Percentiles rank a stretch among this genome's conserved stretches.
phyloP scores from a whole-genome alignment of 1,139 yeast species.

The Candida mesenterica region DNA sequence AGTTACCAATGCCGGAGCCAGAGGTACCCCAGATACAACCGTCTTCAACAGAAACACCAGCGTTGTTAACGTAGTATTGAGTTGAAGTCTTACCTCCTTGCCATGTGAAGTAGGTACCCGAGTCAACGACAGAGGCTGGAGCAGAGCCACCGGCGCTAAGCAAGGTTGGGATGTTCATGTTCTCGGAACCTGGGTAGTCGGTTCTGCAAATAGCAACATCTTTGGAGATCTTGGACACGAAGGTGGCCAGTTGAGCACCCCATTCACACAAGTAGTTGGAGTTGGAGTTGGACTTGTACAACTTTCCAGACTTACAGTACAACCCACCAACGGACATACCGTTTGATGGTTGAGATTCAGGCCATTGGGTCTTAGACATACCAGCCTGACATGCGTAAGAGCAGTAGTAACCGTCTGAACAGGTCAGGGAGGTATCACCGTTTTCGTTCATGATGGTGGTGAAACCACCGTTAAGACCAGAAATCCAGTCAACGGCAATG shows the following conservation, averaged over 20 bases:
- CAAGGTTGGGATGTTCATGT: conserved; percentile 79
- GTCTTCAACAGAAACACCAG: conserved; percentile 69
- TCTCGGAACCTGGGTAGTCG: conserved; percentile 87
- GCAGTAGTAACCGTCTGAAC: conserved; percentile 76
- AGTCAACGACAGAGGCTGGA: conserved; percentile 66
- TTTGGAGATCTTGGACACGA: conserved; percentile 52
- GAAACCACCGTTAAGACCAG: conserved; percentile 65
- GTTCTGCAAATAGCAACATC: conserved; percentile 80
- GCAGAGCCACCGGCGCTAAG: conserved; percentile 57
- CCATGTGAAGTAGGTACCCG: conserved; percentile 63
- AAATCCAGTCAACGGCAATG: conserved; percentile 53
- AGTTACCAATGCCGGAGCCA: conserved; percentile 71
- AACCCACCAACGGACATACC: conserved; percentile 85
- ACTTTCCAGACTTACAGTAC: conserved; percentile 63
- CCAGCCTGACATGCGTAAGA: conserved; percentile 88
- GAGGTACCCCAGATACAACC: conserved; percentile 77
- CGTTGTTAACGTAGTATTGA: conserved; percentile 79
- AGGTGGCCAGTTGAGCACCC: conserved; percentile 65
- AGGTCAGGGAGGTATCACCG: conserved; percentile 64
- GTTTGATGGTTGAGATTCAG: conserved; percentile 62
- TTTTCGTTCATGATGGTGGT: conserved; percentile 64
- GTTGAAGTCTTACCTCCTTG: conserved; percentile 65
- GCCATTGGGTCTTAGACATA: conserved; percentile 92
- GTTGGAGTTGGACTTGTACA: conserved; percentile 64
- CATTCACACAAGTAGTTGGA: conserved; percentile 69